A percentile compares a stretch with the other conserved stretches of the same genome.
Conservation (phyloP, 31 red algal species). For the Endocladia muricata region DNA sequence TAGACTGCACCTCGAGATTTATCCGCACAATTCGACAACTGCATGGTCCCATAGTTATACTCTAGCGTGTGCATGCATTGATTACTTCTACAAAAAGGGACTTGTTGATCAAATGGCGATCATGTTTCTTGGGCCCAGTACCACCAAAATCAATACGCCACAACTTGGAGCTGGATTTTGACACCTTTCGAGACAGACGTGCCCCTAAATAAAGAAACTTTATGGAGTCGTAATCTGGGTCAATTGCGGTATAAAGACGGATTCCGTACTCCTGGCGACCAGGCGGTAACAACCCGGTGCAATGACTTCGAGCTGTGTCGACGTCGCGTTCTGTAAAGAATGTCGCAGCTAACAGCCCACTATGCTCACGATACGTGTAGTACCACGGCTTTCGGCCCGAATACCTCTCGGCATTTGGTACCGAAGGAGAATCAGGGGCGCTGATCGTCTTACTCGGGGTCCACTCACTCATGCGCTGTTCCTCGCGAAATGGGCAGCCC, state of each 20-base stretch:
- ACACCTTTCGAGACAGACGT: not conserved
- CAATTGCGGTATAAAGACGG: not conserved
- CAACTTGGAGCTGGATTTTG: not conserved
- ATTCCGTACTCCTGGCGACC: not conserved
- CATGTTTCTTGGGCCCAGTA: constrained; percentile 10
- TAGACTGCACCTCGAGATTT: not conserved
- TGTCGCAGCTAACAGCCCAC: not conserved
- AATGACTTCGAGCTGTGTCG: not conserved
- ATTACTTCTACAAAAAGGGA: not conserved
- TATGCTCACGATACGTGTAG: not conserved
- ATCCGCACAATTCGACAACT: not conserved
- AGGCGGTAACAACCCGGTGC: not conserved
- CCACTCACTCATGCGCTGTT: constrained; percentile 1
- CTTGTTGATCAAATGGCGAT: not conserved
- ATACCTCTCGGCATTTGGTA: not conserved
- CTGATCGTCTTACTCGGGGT: not conserved
- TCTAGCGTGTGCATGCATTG: not conserved
- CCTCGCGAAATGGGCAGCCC: not conserved
- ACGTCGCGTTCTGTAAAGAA: not conserved
- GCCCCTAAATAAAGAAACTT: not conserved
- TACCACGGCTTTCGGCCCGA: not conserved
- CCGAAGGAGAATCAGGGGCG: not conserved
- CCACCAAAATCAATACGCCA: constrained; percentile 5
- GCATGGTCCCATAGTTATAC: not conserved
- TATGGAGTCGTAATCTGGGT: not conserved